Conservation (phyloP, 2,329 filamentous ascomycete species). For the Aspergillus eucalypticola region DNA sequence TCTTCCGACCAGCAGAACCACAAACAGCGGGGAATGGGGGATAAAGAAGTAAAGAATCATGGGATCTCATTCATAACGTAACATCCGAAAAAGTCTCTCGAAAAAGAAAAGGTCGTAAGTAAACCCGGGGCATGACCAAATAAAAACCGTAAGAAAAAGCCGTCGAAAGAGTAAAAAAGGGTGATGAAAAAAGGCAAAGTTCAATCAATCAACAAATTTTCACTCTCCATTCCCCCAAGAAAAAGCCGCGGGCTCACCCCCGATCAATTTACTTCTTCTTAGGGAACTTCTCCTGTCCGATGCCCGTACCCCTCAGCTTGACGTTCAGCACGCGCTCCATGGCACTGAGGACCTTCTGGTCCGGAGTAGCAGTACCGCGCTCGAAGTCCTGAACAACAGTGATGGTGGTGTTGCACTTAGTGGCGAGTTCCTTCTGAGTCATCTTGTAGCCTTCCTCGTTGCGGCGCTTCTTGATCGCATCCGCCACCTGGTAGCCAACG, state of each 20-base stretch:
- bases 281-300: conserved; percentile 78
- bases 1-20: conserved; percentile 35
- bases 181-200: background rate
- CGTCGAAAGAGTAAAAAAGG: conserved; percentile 13
- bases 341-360: conserved; percentile 75
- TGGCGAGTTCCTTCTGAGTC: conserved; percentile 86
- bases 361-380: conserved; percentile 72
- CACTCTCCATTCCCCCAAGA: conserved; percentile 19
- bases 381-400: conserved; percentile 82
- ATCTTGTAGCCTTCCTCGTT: conserved; percentile 86
- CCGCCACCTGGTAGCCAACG: conserved; percentile 75
- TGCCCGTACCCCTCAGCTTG: conserved; percentile 81
- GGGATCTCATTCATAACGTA: conserved; percentile 21
- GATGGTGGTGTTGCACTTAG: conserved; percentile 84
- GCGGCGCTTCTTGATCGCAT: conserved; percentile 78
- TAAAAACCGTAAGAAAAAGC: conserved; percentile 20
- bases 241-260: conserved; percentile 31
- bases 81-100: conserved; percentile 17
- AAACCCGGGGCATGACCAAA: conserved; percentile 26
- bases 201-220: conserved; percentile 1
- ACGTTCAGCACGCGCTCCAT: conserved; percentile 87
- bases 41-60: conserved; percentile 10
- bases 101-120: conserved; percentile 17
- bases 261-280: conserved; percentile 63
- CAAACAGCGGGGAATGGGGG: conserved; percentile 12